A percentile compares a stretch with the other conserved stretches of the same genome.
Conservation (phyloP, 2,329 filamentous ascomycete species). For the Alternaria rosae region DNA sequence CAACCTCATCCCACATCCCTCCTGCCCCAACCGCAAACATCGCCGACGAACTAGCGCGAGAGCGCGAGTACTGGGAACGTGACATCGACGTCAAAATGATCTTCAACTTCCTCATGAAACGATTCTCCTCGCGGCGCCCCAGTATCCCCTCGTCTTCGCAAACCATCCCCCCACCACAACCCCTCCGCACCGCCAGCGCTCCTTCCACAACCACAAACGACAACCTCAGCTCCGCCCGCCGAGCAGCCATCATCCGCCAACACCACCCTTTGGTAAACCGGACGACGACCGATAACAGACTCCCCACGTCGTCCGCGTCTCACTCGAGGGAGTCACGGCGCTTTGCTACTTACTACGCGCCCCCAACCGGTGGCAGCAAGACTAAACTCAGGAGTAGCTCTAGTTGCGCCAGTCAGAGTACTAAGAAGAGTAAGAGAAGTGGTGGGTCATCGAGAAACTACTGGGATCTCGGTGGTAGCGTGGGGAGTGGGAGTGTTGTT, state of each 20-base stretch:
- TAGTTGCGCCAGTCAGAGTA: constrained; percentile 89
- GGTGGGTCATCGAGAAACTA: constrained; percentile 82
- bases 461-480: constrained; percentile 87
- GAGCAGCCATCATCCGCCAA: constrained; percentile 83
- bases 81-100: constrained; percentile 91
- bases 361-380: neutral
- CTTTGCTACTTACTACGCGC: constrained; percentile 10
- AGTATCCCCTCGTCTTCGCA: constrained; percentile 28
- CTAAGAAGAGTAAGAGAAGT: constrained; percentile 73
- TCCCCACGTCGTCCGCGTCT: constrained; percentile 34
- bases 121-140: constrained; percentile 48
- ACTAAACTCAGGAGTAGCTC: constrained; percentile 53
- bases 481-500: constrained; percentile 69
- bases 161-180: constrained; percentile 8
- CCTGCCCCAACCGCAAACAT: constrained; percentile 23
- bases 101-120: constrained; percentile 69
- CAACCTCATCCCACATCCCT: constrained; percentile 55
- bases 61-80: constrained; percentile 87
- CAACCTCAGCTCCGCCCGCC: constrained; percentile 60
- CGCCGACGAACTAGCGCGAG: constrained; percentile 51
- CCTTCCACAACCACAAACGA: constrained; percentile 14
- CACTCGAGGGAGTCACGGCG: constrained; percentile 25
- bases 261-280: constrained; percentile 85
- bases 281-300: constrained; percentile 31
- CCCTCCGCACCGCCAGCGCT: neutral